These are phyloP conservation scores for Mycena leptocephala DNA, from an alignment of 768 basidiomycete species.

Conservation along the genomic window DNA sequence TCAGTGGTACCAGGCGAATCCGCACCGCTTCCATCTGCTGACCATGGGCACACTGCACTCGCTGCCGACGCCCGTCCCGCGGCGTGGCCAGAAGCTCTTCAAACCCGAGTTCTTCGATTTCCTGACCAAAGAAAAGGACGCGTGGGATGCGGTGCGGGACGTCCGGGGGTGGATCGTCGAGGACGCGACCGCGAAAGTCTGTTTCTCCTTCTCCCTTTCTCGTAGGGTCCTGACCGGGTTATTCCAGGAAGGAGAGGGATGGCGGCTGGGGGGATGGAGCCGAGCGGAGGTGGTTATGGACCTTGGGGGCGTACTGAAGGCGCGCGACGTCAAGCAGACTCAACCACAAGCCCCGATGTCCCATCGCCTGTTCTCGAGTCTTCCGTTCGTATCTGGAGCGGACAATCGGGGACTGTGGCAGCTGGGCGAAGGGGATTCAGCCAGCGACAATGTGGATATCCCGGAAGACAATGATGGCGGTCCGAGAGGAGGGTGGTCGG, in stretches of 20 bases:
- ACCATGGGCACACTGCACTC: conserved; percentile 89
- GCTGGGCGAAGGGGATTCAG: conserved; percentile 53
- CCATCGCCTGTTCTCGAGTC: conserved; percentile 68
- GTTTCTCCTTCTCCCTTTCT: background rate
- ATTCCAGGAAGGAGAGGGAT: conserved; percentile 14
- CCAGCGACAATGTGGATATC: conserved; percentile 29
- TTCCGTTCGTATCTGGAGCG: conserved; percentile 61
- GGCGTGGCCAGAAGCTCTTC: conserved; percentile 85
- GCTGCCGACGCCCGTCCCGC: conserved; percentile 88
- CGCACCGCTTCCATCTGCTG: conserved; percentile 90
- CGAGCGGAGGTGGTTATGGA: conserved; percentile 68
- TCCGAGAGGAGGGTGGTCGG: conserved; percentile 27
- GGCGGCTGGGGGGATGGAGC: conserved; percentile 57
- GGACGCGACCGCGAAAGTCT: conserved; percentile 38
- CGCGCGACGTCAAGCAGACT: conserved; percentile 51
- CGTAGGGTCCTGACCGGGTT: background rate
- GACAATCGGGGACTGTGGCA: conserved; percentile 49
- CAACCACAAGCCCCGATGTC: conserved; percentile 45
- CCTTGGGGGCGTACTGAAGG: conserved; percentile 73
- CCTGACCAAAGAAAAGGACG: conserved; percentile 70
- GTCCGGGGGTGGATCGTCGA: conserved; percentile 72
- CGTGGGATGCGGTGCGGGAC: conserved; percentile 71
- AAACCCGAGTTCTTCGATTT: conserved; percentile 91
- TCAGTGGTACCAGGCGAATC: conserved; percentile 79
- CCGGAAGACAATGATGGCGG: conserved; percentile 32